Conservation (phyloP, 345 rosid genomes). For the Corymbia maculata region DNA sequence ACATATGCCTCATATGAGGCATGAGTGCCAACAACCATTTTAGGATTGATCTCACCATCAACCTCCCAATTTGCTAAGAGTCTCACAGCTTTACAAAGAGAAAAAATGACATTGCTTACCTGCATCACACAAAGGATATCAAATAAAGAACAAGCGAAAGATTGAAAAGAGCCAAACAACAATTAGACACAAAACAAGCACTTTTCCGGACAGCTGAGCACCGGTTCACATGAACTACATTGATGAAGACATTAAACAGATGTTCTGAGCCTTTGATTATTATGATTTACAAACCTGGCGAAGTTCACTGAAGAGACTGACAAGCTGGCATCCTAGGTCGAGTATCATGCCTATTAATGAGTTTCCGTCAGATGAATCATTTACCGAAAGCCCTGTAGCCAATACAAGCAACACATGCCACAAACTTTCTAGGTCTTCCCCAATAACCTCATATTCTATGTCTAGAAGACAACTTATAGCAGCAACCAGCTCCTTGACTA, state of each 20-base stretch:
- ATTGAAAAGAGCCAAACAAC: background rate
- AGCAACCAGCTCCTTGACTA: slow-evolving; percentile 54
- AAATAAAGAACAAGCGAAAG: background rate
- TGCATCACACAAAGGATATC: slow-evolving; percentile 21
- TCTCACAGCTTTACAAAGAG: slow-evolving; percentile 73
- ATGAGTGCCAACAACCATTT: slow-evolving; percentile 1
- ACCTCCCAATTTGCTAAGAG: slow-evolving; percentile 13
- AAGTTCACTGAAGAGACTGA: slow-evolving; percentile 71
- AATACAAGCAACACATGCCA: slow-evolving; percentile 59
- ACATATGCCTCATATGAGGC: slow-evolving; percentile 20
- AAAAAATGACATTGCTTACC: slow-evolving; percentile 58
- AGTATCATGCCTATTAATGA: slow-evolving; percentile 31
- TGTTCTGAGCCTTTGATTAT: background rate
- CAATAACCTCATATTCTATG: slow-evolving; percentile 73
- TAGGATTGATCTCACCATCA: slow-evolving; percentile 9
- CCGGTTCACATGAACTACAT: background rate
- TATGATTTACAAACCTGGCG: slow-evolving; percentile 68
- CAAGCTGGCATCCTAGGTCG: slow-evolving; percentile 59
- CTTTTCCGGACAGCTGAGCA: background rate
- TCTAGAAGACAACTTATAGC: slow-evolving; percentile 53
- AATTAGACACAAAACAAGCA: background rate
- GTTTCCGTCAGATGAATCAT: slow-evolving; percentile 18
- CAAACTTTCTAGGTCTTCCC: slow-evolving; percentile 49
- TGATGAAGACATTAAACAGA: background rate
- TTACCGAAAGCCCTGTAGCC: slow-evolving; percentile 26